Base-by-base conservation (phyloP, 2,329 filamentous ascomycete species). In the Colletotrichum horii region DNA sequence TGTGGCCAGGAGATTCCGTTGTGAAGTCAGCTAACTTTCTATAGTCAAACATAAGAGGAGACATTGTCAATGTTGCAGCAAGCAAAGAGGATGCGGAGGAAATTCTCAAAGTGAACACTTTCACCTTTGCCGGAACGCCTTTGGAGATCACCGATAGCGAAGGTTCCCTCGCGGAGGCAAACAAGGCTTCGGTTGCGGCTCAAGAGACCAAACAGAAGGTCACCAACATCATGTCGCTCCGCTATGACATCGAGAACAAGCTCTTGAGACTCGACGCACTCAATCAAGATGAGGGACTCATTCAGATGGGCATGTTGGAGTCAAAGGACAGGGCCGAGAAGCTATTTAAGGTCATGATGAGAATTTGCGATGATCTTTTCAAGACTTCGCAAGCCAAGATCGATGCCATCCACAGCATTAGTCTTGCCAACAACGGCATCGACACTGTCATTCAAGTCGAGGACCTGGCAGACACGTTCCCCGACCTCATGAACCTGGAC, bases 341-440 rank as follows among this genome's bases (percentile, higher is more conserved):
- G 83, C 94, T 98, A 77, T 98, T 98, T 85, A 95, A 94, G 68
- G 96, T 95, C 2, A 89, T 98, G 77, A 98, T 98, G 94, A 92
- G 92, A 75, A 93, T 98, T 62, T 96, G 95, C 82, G 93, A 97
- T 69, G 87, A 91, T 76, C 90, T 94, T 22, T 98, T 98, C 86
- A 93, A 93, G 78, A 93, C 90, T 3, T 82, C 90, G 15, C 88
- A 93, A 76, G 93, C 94, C 66, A 96, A 96, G 83, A 91, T 92
- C 66, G 93, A 96, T 62, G 93, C 94, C 6, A 93, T 99, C 65
- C 88, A 93, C 78, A 96, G 95, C 81, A 93, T 98, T 80, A 95
- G 93, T 48, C 90, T 99, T 15, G 93, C 94, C 22, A 91, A 92
- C 82, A 98, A 98, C 84, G 92, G 92, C 76, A 92, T 98, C 61